phyloP scores from a whole-genome alignment of 352 stramenopile genomes.

The Pythium folliculosum region DNA sequence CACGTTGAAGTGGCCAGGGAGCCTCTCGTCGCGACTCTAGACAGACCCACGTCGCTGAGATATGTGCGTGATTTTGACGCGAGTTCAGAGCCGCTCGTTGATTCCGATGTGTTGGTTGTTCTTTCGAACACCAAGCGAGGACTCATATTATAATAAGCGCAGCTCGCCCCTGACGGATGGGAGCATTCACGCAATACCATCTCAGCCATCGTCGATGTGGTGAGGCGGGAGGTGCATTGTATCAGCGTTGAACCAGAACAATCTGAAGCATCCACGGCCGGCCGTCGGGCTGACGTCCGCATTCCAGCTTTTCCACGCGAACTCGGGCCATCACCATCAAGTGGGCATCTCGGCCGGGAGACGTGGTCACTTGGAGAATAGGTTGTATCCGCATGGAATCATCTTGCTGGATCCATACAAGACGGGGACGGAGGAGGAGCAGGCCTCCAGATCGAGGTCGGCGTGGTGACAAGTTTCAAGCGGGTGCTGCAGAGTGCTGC shows the following conservation, averaged over 20 bases:
- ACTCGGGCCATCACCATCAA: constrained; percentile 2
- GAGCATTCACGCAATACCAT: no score
- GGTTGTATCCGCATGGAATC: constrained; percentile 13
- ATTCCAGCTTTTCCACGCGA: constrained; percentile 10
- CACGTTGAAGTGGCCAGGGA: not conserved
- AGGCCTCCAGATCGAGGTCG: constrained; percentile 19
- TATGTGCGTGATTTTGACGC: constrained; percentile 63
- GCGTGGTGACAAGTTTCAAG: not conserved
- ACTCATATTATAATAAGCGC: no score
- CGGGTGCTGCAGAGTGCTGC: not conserved
- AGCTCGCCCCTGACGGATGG: no score
- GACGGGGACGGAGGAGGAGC: constrained; percentile 36
- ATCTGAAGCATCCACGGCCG: constrained; percentile 7
- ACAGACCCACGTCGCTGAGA: constrained; percentile 43
- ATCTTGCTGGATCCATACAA: constrained; percentile 37
- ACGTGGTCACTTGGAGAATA: not conserved
- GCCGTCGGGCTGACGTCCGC: not conserved
- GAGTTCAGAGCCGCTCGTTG: constrained; percentile 73
- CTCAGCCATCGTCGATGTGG: no score
- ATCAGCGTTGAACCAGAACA: no score
- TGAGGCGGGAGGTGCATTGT: no score
- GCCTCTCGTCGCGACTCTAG: constrained; percentile 31
- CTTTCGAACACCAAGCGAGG: no score
- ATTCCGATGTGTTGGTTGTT: no score
- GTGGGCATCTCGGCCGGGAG: not conserved